Evolutionary conservation across 164 flowering plant species (phyloP), one percentile per base, ranked within the genome.

Genomic region (Litsea cubeba): DNA sequence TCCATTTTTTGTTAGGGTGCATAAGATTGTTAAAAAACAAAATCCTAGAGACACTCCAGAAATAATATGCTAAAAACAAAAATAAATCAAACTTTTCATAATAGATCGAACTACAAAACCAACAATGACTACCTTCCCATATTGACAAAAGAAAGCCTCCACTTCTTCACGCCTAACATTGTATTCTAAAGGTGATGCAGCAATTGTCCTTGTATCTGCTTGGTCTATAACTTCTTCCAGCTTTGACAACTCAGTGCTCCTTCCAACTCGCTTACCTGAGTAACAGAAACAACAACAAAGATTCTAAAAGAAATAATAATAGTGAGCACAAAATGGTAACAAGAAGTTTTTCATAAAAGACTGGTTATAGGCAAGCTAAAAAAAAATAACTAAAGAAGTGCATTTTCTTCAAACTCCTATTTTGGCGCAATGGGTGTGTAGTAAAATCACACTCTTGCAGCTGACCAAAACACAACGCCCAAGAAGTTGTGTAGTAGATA

Each of bases 191-290:
- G 97, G 98, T 5, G 95, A 85, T 23, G 87, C 99, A 77, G 98
- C 92, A 72, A 93, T 69, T 0, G 99, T 95, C 76, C 92, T 85
- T 24, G 40, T 72, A 74, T 95, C 92, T 12, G 89, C 76, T 82
- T 92, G 99, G 79, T 93, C 92, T 20, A 95, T 84, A 20, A 88
- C 84, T 82, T 91, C 95, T 65, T 95, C 99, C 0, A 88, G 86
- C 77, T 89, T 91, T 50, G 70, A 40, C 32, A 95, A 74, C 72
- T 85, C 88, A 71, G 86, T 84, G 17, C 78, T 72, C 86, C 97
- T 84, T 62, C 97, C 97, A 77, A 95, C 84, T 81, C 79, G 93
- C 74, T 75, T 88, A 46, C 94, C 97, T 91, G 77, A 66, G 74
- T 65, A 68, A 25, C 0, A 71, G 14, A 22, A 28, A 14, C 50